Evolutionary conservation across 2,329 filamentous ascomycete species (phyloP).

Genomic region (Leptographium procerum): DNA sequence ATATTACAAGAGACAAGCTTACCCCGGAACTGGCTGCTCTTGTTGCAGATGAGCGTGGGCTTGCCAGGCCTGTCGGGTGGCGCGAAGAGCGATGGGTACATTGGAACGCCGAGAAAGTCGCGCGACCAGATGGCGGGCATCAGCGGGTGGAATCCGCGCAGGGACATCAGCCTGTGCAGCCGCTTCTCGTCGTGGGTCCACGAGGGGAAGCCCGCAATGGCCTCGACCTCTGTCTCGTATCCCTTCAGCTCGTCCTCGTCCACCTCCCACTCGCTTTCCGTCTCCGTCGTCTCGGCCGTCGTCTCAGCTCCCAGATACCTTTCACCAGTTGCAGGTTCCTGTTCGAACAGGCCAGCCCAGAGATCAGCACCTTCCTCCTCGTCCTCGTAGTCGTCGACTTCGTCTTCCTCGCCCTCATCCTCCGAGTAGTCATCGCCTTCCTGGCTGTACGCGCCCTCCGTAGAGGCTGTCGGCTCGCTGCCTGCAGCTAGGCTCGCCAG

Average conservation of each 20-base stretch:
- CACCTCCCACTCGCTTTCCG: conserved; percentile 12
- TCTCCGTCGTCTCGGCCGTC: conserved; percentile 13
- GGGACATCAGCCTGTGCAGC: conserved; percentile 22
- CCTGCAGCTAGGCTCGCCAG: neutral
- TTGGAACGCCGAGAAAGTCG: conserved; percentile 21
- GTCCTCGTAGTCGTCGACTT: neutral
- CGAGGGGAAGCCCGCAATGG: conserved; percentile 10
- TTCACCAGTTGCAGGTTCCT: conserved; percentile 3
- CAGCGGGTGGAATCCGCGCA: conserved; percentile 24
- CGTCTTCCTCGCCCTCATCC: neutral
- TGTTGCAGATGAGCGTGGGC: conserved; percentile 17
- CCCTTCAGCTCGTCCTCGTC: conserved; percentile 11
- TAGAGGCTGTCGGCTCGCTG: neutral
- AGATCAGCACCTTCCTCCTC: conserved; percentile 1
- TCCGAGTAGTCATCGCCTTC: neutral
- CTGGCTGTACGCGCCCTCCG: neutral
- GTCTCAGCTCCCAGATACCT: too few relatives aligned
- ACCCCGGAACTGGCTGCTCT: conserved; percentile 19
- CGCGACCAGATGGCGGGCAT: conserved; percentile 21
- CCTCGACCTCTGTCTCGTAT: conserved; percentile 10
- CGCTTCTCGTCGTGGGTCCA: conserved; percentile 22
- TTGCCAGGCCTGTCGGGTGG: conserved; percentile 11
- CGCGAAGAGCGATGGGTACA: conserved; percentile 21
- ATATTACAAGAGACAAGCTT: conserved; percentile 1
- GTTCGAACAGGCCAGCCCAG: conserved; percentile 3